Conservation (phyloP, 345 rosid genomes). For the Brassica nigra region DNA sequence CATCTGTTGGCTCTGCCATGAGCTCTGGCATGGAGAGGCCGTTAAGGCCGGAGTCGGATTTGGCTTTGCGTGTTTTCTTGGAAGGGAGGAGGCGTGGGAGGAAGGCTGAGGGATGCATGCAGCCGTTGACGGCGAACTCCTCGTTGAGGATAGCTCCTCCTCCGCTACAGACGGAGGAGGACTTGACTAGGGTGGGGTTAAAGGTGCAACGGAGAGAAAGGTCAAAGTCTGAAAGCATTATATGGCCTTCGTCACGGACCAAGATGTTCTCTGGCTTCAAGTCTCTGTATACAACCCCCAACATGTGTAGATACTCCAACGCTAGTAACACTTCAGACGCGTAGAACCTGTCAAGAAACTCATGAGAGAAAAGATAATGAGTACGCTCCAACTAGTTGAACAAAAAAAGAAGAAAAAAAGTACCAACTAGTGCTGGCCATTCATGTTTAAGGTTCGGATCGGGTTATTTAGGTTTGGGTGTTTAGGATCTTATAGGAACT, state of each 20-base stretch:
- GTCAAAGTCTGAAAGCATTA: constrained; percentile 93
- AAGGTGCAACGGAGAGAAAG: constrained; percentile 86
- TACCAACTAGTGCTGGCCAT: neutral
- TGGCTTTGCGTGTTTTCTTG: constrained; percentile 86
- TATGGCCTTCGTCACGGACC: constrained; percentile 85
- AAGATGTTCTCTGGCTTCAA: constrained; percentile 90
- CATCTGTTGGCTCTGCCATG: constrained; percentile 92
- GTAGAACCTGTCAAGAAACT: constrained; percentile 56
- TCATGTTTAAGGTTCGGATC: neutral
- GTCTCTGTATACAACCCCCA: constrained; percentile 89
- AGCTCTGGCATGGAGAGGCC: constrained; percentile 74
- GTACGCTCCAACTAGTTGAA: constrained; percentile 2
- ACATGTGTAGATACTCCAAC: constrained; percentile 90
- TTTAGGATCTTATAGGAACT: neutral
- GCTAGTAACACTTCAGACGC: constrained; percentile 94
- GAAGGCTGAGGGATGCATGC: constrained; percentile 80
- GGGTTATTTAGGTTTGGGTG: no score
- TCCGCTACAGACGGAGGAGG: constrained; percentile 58
- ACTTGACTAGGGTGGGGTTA: constrained; percentile 81
- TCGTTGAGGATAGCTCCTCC: constrained; percentile 65
- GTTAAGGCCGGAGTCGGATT: constrained; percentile 70
- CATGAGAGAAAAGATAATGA: constrained; percentile 20
- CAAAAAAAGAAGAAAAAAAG: no score
- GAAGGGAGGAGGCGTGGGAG: constrained; percentile 78
- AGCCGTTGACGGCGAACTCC: constrained; percentile 65